Percentiles rank a stretch among this genome's conserved stretches.
Conservation (phyloP, 2,329 filamentous ascomycete species). For the Kalaharituber pfeilii region DNA sequence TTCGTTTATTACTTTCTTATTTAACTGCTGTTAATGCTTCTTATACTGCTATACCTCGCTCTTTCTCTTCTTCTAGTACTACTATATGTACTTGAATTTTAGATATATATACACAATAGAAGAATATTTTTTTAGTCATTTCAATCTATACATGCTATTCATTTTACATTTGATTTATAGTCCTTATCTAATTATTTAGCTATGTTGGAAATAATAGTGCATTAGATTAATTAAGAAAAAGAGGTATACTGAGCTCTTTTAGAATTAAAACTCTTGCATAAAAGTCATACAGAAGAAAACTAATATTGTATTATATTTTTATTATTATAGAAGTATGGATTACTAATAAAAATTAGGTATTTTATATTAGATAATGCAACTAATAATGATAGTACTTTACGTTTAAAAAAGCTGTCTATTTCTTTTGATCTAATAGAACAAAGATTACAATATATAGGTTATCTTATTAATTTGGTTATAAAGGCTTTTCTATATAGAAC, state of each 20-base stretch:
- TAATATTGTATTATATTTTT: neutral
- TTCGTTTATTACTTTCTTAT: neutral
- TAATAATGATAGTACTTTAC: neutral
- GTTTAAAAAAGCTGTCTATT: neutral
- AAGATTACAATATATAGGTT: neutral
- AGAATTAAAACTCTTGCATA: neutral
- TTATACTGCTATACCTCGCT: neutral
- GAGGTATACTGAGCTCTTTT: neutral
- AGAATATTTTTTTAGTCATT: neutral
- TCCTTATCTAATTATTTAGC: conserved; percentile 1
- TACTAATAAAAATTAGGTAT: neutral
- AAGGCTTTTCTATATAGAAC: neutral
- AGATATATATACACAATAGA: neutral
- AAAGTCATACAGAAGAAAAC: conserved; percentile 4
- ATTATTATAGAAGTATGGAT: neutral
- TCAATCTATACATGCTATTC: neutral
- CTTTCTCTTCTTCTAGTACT: neutral
- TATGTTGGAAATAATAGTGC: neutral
- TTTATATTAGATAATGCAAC: neutral
- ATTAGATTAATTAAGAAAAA: neutral
- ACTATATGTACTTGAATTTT: conserved; percentile 1
- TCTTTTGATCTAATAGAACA: neutral
- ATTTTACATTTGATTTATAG: conserved; percentile 10
- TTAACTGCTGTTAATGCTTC: neutral
- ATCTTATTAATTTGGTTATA: neutral